Conservation (phyloP, 306 rosid species). For the Malus domestica region DNA sequence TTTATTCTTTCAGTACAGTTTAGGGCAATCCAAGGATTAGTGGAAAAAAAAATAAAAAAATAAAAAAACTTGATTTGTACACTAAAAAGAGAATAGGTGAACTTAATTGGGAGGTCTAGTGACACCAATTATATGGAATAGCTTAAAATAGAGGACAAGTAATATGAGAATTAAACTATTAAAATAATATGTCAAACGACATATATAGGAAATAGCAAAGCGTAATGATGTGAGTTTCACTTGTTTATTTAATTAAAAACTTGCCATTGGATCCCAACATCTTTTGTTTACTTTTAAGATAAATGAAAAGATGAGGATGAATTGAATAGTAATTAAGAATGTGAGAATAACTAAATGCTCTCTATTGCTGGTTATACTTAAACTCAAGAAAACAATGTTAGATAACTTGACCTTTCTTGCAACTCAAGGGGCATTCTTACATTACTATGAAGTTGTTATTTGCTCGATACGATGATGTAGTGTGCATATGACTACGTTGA, state of each 20-base stretch:
- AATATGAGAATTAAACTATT: not conserved
- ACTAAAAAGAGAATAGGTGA: not conserved
- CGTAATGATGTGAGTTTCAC: not conserved
- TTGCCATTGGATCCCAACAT: not conserved
- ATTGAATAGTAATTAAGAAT: not conserved
- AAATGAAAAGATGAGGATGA: not conserved
- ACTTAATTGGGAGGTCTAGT: not conserved
- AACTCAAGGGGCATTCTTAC: not conserved
- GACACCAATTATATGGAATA: not conserved
- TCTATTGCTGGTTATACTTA: not conserved
- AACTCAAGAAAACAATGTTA: not conserved
- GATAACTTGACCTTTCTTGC: not conserved
- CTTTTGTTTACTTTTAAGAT: not conserved
- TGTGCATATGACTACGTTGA: not conserved
- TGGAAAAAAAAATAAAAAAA: not conserved
- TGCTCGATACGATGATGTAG: not conserved
- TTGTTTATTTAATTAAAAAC: not conserved
- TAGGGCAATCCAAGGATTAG: not conserved
- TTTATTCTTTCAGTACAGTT: slow-evolving; percentile 4
- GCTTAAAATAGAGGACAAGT: not conserved
- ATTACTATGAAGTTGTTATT: not conserved
- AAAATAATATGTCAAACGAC: not conserved
- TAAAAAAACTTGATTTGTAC: not conserved
- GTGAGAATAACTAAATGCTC: not conserved
- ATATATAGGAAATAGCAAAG: not conserved